Base-by-base conservation (phyloP, 2,329 filamentous ascomycete species). In the Aspergillus sp. region DNA sequence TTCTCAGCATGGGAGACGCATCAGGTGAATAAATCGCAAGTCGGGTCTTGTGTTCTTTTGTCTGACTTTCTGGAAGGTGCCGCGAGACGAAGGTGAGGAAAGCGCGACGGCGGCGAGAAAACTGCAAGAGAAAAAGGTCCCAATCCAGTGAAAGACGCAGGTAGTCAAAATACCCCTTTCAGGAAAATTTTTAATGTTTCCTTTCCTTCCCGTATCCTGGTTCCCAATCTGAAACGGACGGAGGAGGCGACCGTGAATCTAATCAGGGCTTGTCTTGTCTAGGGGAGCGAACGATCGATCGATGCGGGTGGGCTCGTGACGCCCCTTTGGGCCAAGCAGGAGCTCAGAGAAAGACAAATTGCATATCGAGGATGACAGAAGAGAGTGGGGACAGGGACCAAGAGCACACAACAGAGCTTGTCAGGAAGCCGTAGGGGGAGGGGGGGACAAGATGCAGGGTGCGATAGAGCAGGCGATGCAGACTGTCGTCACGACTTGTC, bases 241-340 rank as follows among this genome's bases (percentile, higher is more conserved):
- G 36, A n/a, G 52, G 39, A n/a, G 22, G 26, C 26, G 36, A 42
- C 29, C n/a, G 26, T 26, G 46, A 56, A 32, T 55, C 45, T 42
- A 53, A 14, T n/a, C 45, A 55, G 46, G 49, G 45, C 49, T 59
- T 58, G 55, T 52, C 49, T 59, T 58, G 55, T 56, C 60, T 56
- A 53, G 59, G 60, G 62, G 55, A 63, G 61, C 61, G 58, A 64
- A 65, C 65, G 63, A 68, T 60, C 63, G 12, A 12, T 64, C 61
- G 26, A 29, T 29, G 26, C 58, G 54, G 60, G 49, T 6, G 56
- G 50, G 62, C 63, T 65, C 61, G 63, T 64, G 66, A 69, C 63
- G 65, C 64, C 66, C 60, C 59, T 54, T 45, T 57, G 65, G 57
- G 64, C 53, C 63, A 64, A 61, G 54, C 52, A 61, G 63, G 56